Base-by-base conservation (phyloP, 192 early-diverging fungal genomes). In the Coemansia biformis region DNA sequence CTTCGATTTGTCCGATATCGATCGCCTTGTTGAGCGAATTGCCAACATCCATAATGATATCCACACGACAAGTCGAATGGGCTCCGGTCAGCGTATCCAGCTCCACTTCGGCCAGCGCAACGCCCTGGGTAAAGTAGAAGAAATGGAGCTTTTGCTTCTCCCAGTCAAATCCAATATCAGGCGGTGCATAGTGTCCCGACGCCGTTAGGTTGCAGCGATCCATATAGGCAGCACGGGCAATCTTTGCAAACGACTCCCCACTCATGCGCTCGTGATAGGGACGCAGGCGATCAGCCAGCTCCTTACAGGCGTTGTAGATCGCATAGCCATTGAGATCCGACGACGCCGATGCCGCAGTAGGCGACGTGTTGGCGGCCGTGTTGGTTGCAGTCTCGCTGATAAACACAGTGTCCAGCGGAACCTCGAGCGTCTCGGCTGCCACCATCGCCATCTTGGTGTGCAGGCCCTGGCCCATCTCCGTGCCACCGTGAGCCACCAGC, bases 381-480 rank as follows among this genome's bases (percentile, higher is more conserved):
- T 82, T 80, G 32, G 90, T 91, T 21, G 83, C 77, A 1, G 90
- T 91, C 65, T 87, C 79, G 58, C 75, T 79, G 33, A 85, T 70
- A 50, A 85, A 83, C 12, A 91, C 75, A 23, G 72, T 53, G 12
- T 72, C 64, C 17, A 88, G 61, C 6, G 89, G 84, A 41, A 93
- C 57, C n/a, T 74, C 63, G 30, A 93, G 78, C 3, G 81, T 82
- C 54, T 91, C 82, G n/a, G 89, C 86, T 14, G 86, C 86, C 32
- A 93, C 71, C 74, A 86, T 84, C 18, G 86, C 71, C 84, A 90
- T 86, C 72, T 93, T 93, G 13, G 89, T 93, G 52, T 91, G 85
- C 49, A 93, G 58, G 8, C 91, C 91, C 63, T 93, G 91, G 32
- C 91, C 91, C 88, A 93, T 90, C 53, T 93, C 89, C n/a, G 86